Percentiles rank a stretch among this genome's conserved stretches.
phyloP scores from a whole-genome alignment of 2,329 filamentous ascomycete genomes.

The Ophiostoma sp. region DNA sequence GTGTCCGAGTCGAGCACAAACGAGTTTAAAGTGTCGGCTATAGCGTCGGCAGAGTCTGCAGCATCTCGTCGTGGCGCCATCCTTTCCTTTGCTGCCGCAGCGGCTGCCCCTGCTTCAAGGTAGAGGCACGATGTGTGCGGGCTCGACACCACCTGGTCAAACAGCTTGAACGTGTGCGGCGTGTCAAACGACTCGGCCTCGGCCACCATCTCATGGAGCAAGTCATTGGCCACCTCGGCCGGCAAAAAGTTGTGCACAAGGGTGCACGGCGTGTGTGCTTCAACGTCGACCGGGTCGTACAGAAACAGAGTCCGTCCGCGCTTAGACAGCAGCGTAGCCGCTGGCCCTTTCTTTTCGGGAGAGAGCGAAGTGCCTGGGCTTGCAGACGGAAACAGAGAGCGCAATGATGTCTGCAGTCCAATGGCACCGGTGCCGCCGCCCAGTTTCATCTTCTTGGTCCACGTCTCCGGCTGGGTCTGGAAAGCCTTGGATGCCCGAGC shows the following conservation, averaged over 20 bases:
- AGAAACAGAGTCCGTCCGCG: conserved; percentile 81
- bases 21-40: not conserved
- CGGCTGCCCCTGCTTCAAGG: conserved; percentile 48
- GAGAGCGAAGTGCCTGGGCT: not conserved
- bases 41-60: not conserved
- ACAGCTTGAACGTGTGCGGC: conserved; percentile 70
- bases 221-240: conserved; percentile 60
- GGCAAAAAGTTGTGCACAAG: conserved; percentile 90
- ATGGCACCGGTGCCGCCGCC: conserved; percentile 31
- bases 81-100: not conserved
- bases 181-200: conserved; percentile 64
- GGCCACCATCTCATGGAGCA: conserved; percentile 68
- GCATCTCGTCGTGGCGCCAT: not conserved
- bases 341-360: conserved; percentile 36
- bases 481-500: conserved; percentile 57
- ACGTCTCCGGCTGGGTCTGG: conserved; percentile 36
- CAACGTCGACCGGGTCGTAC: conserved; percentile 75
- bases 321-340: conserved; percentile 42
- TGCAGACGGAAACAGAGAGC: conserved; percentile 32
- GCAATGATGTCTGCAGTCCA: conserved; percentile 60
- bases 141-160: conserved; percentile 77
- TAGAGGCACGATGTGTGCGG: conserved; percentile 83
- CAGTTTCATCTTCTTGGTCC: conserved; percentile 20
- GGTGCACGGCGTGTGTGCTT: conserved; percentile 79
- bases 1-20: conserved; percentile 16